These are phyloP conservation scores for Tilletia caries DNA, from an alignment of 1,284 basidiomycete species.

Conservation along the genomic window DNA sequence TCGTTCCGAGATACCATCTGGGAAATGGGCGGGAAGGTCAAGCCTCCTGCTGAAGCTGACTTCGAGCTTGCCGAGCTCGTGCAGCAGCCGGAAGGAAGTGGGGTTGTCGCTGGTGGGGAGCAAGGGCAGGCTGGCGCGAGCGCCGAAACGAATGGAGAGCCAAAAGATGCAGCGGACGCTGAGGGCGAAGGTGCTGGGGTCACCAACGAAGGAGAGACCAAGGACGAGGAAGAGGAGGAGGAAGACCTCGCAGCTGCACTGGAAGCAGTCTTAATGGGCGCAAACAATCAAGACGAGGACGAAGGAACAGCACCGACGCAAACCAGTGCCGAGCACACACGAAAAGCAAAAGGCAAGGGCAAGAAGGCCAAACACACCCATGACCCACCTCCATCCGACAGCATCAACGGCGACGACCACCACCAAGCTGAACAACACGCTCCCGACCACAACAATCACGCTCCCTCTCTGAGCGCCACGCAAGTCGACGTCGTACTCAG, in stretches of 20 bases:
- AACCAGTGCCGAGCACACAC: neutral
- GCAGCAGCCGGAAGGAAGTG: neutral
- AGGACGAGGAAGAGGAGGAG: slow-evolving; percentile 3
- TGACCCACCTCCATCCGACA: neutral
- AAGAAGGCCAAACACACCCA: neutral
- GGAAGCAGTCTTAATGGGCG: neutral
- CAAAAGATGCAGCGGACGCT: neutral
- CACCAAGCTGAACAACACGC: neutral
- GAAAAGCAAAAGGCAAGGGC: neutral
- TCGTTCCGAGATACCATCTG: neutral
- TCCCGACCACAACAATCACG: neutral
- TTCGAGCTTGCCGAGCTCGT: neutral
- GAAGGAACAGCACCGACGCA: neutral
- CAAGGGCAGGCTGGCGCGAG: neutral
- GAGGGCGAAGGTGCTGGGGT: neutral
- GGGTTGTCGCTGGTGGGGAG: neutral
- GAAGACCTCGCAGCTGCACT: slow-evolving; percentile 3
- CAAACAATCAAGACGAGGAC: neutral
- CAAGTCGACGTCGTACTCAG: neutral
- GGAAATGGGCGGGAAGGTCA: neutral
- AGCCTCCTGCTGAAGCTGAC: neutral
- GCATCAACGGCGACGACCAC: neutral
- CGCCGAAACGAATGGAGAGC: neutral
- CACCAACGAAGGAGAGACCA: neutral
- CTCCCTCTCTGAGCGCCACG: neutral